Base-by-base conservation (phyloP, 768 basidiomycete genomes). In the Leccinum aurantiacum region DNA sequence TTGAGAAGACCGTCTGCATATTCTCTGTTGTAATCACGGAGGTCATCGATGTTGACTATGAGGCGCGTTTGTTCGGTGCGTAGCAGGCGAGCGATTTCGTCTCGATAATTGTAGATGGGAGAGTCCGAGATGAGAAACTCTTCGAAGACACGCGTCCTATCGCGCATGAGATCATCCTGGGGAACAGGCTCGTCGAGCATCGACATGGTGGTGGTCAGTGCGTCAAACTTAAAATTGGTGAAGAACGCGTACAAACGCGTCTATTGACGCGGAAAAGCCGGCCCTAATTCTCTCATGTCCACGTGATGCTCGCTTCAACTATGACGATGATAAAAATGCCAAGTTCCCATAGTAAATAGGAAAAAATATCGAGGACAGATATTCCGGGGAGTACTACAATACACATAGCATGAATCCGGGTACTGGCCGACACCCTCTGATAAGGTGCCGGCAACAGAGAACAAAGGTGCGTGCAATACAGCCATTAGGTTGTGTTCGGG, bases 21-120 rank as follows among this genome's bases (percentile, higher is more conserved):
- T 62, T 92, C 88, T 70, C 95, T 86, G 73, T 91, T 86, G 74
- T 93, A 92, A 75, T 93, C 93, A 77, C 96, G 89, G 68, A 98
- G 77, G 77, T 98, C 94, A 74, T 98, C 95, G 67, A 98, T 83
- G 75, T 97, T 98, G 73, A 99, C 86, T 67, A 95, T 87, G 68
- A 98, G 87, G 73, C 97, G 87, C 69, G 91, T 88, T 70, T 89
- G 86, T 68, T 91, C 89, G 19, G 82, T 80, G 58, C 90, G 86
- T 52, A 98, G 83, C 87, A 98, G 86, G 66, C 86, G 84, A 49
- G 83, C 80, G 64, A 96, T 89, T 59, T 90, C 89, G 67, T 94
- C 89, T 67, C 87, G 85, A 79, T 96, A 95, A 74, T 91, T 92
- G 80, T 85, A 86, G 19, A 85, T 68, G 27, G 82, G 72, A 3